These are phyloP conservation scores for Rhynchospora pubera DNA, from an alignment of 176 grass and related monocot species.

Conservation along the genomic window DNA sequence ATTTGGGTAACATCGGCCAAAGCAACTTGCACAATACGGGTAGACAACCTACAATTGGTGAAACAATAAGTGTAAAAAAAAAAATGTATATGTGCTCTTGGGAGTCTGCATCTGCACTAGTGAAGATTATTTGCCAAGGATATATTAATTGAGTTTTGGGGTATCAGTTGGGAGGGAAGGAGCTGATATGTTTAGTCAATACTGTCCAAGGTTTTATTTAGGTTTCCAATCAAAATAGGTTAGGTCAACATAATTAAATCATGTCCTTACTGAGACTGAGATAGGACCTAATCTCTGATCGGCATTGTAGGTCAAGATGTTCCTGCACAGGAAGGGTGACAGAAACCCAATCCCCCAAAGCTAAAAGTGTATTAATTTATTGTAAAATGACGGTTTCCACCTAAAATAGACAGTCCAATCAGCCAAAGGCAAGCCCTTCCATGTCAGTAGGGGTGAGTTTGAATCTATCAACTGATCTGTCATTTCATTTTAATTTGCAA, in stretches of 20 bases:
- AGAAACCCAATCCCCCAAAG: not conserved
- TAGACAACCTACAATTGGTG: constrained; percentile 42
- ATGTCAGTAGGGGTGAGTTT: not conserved
- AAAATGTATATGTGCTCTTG: not conserved
- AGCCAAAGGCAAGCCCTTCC: not conserved
- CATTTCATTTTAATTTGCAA: not conserved
- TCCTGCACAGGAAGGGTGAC: not conserved
- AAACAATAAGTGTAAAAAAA: not conserved
- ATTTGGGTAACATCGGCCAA: constrained; percentile 82
- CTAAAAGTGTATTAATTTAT: not conserved
- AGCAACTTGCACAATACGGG: constrained; percentile 73
- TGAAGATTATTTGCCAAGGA: not conserved
- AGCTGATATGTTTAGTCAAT: too few species aligned
- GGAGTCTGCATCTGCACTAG: not conserved
- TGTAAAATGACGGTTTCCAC: not conserved
- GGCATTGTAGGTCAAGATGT: not conserved
- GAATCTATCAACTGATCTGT: not conserved
- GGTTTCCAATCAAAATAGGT: too few species aligned
- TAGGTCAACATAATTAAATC: too few species aligned
- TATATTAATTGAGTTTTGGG: not conserved
- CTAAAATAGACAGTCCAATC: not conserved
- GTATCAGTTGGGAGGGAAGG: not conserved
- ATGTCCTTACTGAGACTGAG: not conserved
- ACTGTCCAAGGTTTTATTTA: too few species aligned
- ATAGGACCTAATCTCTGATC: not conserved